Conservation (phyloP, 192 early-diverging fungal genomes). For the Backusella australiensis region DNA sequence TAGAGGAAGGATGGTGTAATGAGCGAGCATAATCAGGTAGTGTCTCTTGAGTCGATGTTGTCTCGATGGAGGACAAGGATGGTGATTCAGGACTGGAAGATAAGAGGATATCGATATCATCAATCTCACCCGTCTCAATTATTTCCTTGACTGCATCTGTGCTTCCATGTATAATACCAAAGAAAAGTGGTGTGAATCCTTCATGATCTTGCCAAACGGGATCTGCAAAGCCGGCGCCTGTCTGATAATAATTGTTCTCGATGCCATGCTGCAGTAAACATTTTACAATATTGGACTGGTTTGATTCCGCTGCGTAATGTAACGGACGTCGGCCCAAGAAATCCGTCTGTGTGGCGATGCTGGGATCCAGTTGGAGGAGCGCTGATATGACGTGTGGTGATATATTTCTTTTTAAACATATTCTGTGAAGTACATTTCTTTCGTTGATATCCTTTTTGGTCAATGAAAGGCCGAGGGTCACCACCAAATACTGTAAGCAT, state of each 20-base stretch:
- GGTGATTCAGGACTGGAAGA: conserved; percentile 12
- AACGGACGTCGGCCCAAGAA: conserved; percentile 56
- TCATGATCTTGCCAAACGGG: conserved; percentile 58
- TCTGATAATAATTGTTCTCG: conserved; percentile 29
- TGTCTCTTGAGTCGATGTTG: not conserved
- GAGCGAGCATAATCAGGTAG: conserved; percentile 15
- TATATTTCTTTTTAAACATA: conserved; percentile 31
- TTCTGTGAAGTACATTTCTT: conserved; percentile 56
- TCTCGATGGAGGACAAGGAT: not conserved
- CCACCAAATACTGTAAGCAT: conserved; percentile 40
- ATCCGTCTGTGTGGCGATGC: conserved; percentile 41
- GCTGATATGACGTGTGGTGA: conserved; percentile 20
- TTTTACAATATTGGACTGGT: conserved; percentile 40
- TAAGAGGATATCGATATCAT: conserved; percentile 44
- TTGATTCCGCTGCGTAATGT: conserved; percentile 59
- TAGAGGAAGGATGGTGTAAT: conserved; percentile 37
- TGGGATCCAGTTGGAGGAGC: conserved; percentile 9
- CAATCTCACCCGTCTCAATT: conserved; percentile 49
- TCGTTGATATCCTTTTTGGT: conserved; percentile 54
- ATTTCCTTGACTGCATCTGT: conserved; percentile 43
- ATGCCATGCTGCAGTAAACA: conserved; percentile 46
- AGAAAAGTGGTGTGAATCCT: conserved; percentile 62
- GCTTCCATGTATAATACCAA: conserved; percentile 54
- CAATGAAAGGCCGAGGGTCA: conserved; percentile 24
- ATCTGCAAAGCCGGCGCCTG: conserved; percentile 27